phyloP scores from a whole-genome alignment of 495 filamentous ascomycete genomes.

The Xylona heveae region DNA sequence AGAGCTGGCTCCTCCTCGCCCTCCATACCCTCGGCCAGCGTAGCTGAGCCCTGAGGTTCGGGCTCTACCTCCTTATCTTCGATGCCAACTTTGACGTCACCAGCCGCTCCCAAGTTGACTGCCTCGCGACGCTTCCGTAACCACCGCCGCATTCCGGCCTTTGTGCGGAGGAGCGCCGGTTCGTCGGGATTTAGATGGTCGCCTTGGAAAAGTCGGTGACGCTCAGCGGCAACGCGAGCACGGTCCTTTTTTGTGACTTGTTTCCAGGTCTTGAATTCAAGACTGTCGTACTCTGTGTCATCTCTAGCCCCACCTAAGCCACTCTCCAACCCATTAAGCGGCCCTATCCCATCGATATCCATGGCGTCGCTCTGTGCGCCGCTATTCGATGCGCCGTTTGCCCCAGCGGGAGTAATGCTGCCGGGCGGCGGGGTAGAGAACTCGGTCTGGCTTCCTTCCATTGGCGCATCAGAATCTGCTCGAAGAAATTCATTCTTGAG shows the following conservation, averaged over 20 bases:
- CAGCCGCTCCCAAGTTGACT: constrained; percentile 17
- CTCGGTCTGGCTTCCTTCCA: constrained; percentile 59
- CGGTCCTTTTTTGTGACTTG: constrained; percentile 94
- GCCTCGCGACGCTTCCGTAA: constrained; percentile 49
- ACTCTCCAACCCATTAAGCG: constrained; percentile 13
- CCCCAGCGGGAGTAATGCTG: constrained; percentile 55
- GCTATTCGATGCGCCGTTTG: constrained; percentile 38
- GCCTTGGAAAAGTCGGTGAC: constrained; percentile 66
- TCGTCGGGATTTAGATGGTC: constrained; percentile 73
- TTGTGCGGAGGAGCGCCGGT: constrained; percentile 62
- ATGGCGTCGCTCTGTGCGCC: constrained; percentile 47
- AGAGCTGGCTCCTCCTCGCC: constrained; percentile 57
- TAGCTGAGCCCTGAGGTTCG: constrained; percentile 32
- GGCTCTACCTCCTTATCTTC: constrained; percentile 24
- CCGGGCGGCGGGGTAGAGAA: constrained; percentile 58
- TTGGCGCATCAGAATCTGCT: constrained; percentile 38
- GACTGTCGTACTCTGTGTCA: constrained; percentile 48
- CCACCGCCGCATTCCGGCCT: constrained; percentile 62
- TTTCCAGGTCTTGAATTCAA: constrained; percentile 95
- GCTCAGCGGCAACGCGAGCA: constrained; percentile 58
- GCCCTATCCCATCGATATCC: constrained; percentile 52
- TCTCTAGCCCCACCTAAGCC: constrained; percentile 15
- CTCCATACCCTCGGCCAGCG: constrained; percentile 80
- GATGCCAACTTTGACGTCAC: constrained; percentile 19
- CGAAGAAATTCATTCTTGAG: constrained; percentile 24